These are phyloP conservation scores for Podila minutissima DNA, from an alignment of 192 early-diverging fungal species.

Conservation along the genomic window DNA sequence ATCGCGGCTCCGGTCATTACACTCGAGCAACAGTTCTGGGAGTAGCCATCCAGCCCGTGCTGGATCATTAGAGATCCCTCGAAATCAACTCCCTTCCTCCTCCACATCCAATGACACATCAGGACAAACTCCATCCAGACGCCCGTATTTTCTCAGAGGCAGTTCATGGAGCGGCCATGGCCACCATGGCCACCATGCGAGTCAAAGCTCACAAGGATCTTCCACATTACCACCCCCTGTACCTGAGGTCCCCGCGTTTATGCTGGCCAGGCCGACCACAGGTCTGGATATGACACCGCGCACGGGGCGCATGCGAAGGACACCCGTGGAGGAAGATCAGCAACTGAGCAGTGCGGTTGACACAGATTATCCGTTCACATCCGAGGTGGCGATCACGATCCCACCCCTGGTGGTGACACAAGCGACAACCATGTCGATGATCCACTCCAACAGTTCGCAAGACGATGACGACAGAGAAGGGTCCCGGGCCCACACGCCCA, in stretches of 20 bases:
- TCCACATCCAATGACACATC: not conserved
- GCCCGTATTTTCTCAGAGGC: not conserved
- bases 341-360: not conserved
- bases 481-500: not conserved
- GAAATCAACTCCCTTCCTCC: not conserved
- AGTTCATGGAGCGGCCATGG: slow-evolving; percentile 3
- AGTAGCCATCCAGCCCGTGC: not conserved
- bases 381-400: not conserved
- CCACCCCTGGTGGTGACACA: not conserved
- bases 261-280: slow-evolving; percentile 1
- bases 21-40: not conserved
- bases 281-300: slow-evolving; percentile 4
- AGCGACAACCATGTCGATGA: not conserved
- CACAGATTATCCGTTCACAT: not conserved
- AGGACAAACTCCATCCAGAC: not conserved
- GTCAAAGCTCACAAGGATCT: not conserved
- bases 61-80: not conserved
- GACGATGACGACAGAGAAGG: not conserved
- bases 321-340: not conserved
- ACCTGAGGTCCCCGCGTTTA: not conserved
- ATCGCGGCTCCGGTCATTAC: not conserved
- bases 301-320: not conserved
- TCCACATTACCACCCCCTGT: not conserved
- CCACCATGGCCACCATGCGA: not conserved
- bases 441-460: not conserved